Evolutionary conservation across 164 flowering plant genomes (phyloP).

Genomic region (Vitis cinerea): DNA sequence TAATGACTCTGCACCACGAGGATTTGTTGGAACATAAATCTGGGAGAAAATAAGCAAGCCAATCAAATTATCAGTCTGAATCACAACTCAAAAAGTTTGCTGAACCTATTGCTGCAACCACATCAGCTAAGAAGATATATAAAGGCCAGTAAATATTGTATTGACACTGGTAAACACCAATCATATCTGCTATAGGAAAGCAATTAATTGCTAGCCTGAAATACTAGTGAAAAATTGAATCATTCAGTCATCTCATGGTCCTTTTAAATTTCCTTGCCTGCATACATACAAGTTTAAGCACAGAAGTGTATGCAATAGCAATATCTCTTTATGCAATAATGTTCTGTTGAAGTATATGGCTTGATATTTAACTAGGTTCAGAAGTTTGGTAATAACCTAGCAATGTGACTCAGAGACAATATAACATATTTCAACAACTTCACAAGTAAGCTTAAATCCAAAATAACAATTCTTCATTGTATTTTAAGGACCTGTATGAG

Average conservation of each 20-base stretch:
- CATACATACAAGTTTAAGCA: neutral
- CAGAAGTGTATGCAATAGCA: neutral
- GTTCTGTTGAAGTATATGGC: no score
- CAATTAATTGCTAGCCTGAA: neutral
- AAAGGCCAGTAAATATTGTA: neutral
- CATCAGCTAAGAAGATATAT: neutral
- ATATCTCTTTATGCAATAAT: neutral
- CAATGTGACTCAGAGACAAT: no score
- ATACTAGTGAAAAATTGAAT: neutral
- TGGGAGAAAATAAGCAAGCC: slow-evolving; percentile 24
- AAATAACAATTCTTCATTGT: no score
- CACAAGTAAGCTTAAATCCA: no score
- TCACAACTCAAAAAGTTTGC: neutral
- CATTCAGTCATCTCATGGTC: neutral
- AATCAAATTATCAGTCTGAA: neutral
- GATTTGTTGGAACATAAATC: slow-evolving; percentile 82
- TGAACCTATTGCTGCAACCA: neutral
- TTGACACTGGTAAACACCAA: neutral
- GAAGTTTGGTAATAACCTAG: no score
- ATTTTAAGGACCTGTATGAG: no score
- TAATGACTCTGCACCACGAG: slow-evolving; percentile 81
- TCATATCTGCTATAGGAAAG: neutral
- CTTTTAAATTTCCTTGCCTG: neutral
- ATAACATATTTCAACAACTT: no score
- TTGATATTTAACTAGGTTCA: no score